These are phyloP conservation scores for Aureobasidium sp. DNA, from an alignment of 2,329 filamentous ascomycete genomes.

Conservation along the genomic window DNA sequence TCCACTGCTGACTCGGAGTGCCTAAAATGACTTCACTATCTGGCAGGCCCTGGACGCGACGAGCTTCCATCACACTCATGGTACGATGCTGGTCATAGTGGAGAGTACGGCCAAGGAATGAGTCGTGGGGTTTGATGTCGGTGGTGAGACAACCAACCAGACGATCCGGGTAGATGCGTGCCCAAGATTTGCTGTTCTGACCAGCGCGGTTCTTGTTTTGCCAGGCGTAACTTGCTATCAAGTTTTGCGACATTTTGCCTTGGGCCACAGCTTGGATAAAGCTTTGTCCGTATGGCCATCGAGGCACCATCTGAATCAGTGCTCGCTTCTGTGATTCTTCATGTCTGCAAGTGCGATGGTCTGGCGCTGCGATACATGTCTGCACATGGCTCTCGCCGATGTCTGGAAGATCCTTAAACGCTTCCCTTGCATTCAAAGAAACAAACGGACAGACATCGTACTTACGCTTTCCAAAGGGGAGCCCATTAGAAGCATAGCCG, in stretches of 20 bases:
- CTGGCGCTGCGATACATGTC: slow-evolving; percentile 56
- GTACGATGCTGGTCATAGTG: slow-evolving; percentile 60
- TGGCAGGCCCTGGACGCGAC: slow-evolving; percentile 60
- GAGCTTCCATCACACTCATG: slow-evolving; percentile 57
- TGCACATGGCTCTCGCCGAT: slow-evolving; percentile 55
- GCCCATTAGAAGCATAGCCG: slow-evolving; percentile 52
- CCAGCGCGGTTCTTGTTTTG: slow-evolving; percentile 28
- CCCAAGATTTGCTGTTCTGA: slow-evolving; percentile 35
- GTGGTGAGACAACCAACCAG: slow-evolving; percentile 61
- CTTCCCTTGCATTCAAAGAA: slow-evolving; percentile 46
- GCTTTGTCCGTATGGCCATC: slow-evolving; percentile 34
- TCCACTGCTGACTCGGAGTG: slow-evolving; percentile 45
- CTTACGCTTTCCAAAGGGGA: slow-evolving; percentile 49
- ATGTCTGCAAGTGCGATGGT: slow-evolving; percentile 51
- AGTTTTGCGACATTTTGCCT: slow-evolving; percentile 13
- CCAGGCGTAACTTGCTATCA: neutral
- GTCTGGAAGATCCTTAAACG: slow-evolving; percentile 51
- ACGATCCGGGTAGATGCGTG: slow-evolving; percentile 43
- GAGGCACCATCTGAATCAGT: slow-evolving; percentile 53
- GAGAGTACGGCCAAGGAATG: slow-evolving; percentile 45
- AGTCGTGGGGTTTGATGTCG: slow-evolving; percentile 41
- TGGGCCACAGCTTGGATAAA: slow-evolving; percentile 20
- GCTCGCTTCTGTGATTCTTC: slow-evolving; percentile 34
- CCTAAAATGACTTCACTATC: slow-evolving; percentile 66
- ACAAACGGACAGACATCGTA: slow-evolving; percentile 51